These are phyloP conservation scores for Solanum habrochaites DNA, from an alignment of 257 asterid genomes.

Conservation along the genomic window DNA sequence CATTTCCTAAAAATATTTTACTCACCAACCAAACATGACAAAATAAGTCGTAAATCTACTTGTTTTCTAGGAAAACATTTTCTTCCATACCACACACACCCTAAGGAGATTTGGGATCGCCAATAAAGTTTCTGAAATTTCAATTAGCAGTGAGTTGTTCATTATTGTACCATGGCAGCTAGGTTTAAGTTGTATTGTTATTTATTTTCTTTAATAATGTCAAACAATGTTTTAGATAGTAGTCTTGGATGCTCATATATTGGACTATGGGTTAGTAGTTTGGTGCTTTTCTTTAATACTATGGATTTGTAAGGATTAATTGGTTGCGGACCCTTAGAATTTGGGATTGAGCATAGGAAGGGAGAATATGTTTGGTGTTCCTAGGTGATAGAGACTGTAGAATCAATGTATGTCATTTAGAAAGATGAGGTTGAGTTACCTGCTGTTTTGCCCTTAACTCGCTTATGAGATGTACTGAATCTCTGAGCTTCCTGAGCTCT, in stretches of 20 bases:
- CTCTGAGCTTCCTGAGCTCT: constrained; percentile 72
- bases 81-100: no score
- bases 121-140: neutral
- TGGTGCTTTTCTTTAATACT: neutral
- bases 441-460: constrained; percentile 59
- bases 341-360: neutral
- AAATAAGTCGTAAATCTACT: no score
- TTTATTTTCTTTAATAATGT: neutral
- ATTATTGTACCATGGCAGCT: neutral
- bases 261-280: neutral
- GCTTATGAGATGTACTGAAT: constrained; percentile 40
- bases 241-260: neutral
- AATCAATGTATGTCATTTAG: neutral
- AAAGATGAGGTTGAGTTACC: constrained; percentile 22
- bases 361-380: neutral
- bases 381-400: neutral
- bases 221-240: neutral
- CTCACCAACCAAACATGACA: no score
- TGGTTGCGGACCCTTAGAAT: neutral
- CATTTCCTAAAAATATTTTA: no score
- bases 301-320: neutral
- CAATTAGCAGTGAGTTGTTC: neutral
- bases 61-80: no score
- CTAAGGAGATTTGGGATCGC: neutral
- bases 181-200: neutral